Percentiles rank a stretch among this genome's conserved stretches.
phyloP scores from a whole-genome alignment of 139 green algal genomes.

The Chlamydomonas sp. region DNA sequence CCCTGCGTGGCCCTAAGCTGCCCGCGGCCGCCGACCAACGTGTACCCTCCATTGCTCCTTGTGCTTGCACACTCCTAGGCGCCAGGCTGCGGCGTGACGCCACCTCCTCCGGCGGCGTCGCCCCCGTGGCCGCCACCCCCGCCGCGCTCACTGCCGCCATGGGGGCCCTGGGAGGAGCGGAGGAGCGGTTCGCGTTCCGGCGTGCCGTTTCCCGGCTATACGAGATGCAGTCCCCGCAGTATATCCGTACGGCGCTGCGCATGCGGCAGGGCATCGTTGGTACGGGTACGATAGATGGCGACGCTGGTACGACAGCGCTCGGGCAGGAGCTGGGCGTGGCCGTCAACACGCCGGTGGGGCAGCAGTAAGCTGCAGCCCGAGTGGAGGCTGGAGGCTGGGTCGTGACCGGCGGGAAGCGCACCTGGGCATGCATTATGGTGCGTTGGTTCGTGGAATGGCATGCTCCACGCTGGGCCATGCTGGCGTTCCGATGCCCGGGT shows the following conservation, averaged over 20 bases:
- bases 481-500: too few relatives aligned
- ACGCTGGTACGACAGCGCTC: neutral
- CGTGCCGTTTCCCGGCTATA: slow-evolving; percentile 78
- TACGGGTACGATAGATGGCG: neutral
- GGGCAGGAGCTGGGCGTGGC: neutral
- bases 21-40: too few relatives aligned
- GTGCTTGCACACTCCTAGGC: slow-evolving; percentile 33
- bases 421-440: too few relatives aligned
- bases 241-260: neutral
- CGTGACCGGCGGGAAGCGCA: too few relatives aligned
- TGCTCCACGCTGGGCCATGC: too few relatives aligned
- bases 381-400: too few relatives aligned
- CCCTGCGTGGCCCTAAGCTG: too few relatives aligned
- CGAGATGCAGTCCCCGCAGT: slow-evolving; percentile 72
- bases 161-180: slow-evolving; percentile 60
- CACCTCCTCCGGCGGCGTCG: slow-evolving; percentile 63
- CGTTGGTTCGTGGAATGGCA: too few relatives aligned
- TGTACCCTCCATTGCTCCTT: too few relatives aligned
- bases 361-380: too few relatives aligned
- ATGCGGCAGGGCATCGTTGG: neutral
- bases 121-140: slow-evolving; percentile 55
- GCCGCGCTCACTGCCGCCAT: slow-evolving; percentile 27
- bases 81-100: slow-evolving; percentile 69
- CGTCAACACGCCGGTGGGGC: too few relatives aligned
- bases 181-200: slow-evolving; percentile 86